phyloP scores from a whole-genome alignment of 768 basidiomycete species.

The Cubamyces sp. region DNA sequence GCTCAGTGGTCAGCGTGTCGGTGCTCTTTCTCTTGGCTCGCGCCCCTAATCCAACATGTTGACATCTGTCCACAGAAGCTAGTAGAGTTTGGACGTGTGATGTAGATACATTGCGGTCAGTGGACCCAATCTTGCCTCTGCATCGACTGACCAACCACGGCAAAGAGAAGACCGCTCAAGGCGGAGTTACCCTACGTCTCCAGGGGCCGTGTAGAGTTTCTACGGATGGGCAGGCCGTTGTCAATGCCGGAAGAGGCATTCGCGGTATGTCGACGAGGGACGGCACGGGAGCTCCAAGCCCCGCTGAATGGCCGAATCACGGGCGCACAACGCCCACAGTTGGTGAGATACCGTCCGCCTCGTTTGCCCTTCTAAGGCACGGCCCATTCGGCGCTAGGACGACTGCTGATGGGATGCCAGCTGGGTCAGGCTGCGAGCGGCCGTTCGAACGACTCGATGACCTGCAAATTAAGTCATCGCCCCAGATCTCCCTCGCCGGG shows the following conservation, averaged over 20 bases:
- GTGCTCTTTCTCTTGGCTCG: background rate
- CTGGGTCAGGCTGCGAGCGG: background rate
- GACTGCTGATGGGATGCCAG: background rate
- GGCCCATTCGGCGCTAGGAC: background rate
- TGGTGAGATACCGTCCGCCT: background rate
- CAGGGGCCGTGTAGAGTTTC: constrained; percentile 6
- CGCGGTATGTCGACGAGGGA: constrained; percentile 1
- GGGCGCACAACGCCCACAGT: constrained; percentile 1
- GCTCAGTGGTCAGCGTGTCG: too few species aligned
- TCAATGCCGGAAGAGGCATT: constrained; percentile 13
- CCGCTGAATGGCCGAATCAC: constrained; percentile 19
- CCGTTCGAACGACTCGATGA: background rate
- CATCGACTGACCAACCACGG: constrained; percentile 10
- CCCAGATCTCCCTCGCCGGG: constrained; percentile 8
- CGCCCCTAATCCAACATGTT: constrained; percentile 1
- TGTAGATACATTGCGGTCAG: background rate
- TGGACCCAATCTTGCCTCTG: background rate
- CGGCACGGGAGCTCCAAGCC: constrained; percentile 2
- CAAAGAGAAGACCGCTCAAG: background rate
- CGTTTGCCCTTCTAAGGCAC: background rate
- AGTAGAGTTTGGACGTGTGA: background rate
- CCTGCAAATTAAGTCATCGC: constrained; percentile 6
- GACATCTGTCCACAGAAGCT: constrained; percentile 6
- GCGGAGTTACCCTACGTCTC: constrained; percentile 3
- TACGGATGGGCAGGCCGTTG: background rate